Percentiles rank a stretch among this genome's conserved stretches.
Evolutionary conservation across 83 land plant genomes (phyloP).

Genomic region (Diphasiastrum complanatum): DNA sequence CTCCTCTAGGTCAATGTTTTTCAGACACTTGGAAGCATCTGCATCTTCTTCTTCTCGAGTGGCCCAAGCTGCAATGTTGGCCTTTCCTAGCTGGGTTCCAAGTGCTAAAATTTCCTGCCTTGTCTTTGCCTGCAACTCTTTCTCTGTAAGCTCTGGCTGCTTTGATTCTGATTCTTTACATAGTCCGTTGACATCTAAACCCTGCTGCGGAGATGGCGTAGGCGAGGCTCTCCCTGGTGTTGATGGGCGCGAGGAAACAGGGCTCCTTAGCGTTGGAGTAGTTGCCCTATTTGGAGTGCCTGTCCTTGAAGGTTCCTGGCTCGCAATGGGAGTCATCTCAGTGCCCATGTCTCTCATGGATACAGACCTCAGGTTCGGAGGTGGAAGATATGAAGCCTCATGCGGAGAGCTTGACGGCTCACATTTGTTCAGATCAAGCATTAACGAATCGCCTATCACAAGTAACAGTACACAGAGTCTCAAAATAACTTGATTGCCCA

Average conservation of each 20-base stretch:
- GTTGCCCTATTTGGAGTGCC: slow-evolving; percentile 61
- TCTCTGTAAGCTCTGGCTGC: slow-evolving; percentile 31
- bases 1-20: slow-evolving; percentile 32
- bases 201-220: slow-evolving; percentile 23
- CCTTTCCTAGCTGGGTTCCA: slow-evolving; percentile 60
- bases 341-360: slow-evolving; percentile 89
- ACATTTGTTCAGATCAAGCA: background rate
- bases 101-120: slow-evolving; percentile 57
- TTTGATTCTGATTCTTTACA: slow-evolving; percentile 15
- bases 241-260: slow-evolving; percentile 49
- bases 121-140: slow-evolving; percentile 53
- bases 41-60: slow-evolving; percentile 64
- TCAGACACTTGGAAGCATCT: slow-evolving; percentile 40
- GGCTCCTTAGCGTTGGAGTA: slow-evolving; percentile 50
- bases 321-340: slow-evolving; percentile 81
- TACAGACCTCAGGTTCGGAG: slow-evolving; percentile 53
- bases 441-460: background rate
- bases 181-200: slow-evolving; percentile 6
- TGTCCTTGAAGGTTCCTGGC: slow-evolving; percentile 75
- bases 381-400: slow-evolving; percentile 39
- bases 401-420: background rate
- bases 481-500: background rate
- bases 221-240: slow-evolving; percentile 41
- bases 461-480: background rate
- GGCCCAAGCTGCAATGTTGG: slow-evolving; percentile 64